A percentile compares a stretch with the other conserved stretches of the same genome.
phyloP scores from a whole-genome alignment of 805 yeast genomes.

The Yamadazyma tumulicola region DNA sequence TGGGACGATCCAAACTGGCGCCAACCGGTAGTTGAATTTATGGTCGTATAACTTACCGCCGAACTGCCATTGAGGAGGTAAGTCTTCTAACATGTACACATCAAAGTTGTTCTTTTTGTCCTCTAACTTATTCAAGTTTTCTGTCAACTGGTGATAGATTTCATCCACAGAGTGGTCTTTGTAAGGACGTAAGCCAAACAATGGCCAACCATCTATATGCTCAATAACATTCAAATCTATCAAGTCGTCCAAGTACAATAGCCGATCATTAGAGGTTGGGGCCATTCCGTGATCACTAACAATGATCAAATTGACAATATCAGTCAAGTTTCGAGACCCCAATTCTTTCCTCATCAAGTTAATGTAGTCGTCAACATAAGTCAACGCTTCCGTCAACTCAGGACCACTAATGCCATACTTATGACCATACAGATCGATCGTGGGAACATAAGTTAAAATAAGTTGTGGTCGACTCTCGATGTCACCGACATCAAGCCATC shows the following conservation, averaged over 20 bases:
- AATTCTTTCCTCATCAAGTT: constrained; percentile 48
- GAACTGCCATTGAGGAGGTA: constrained; percentile 53
- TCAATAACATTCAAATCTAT: constrained; percentile 53
- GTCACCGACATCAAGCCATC: constrained; percentile 61
- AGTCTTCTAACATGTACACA: constrained; percentile 52
- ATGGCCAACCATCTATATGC: constrained; percentile 82
- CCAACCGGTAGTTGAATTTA: constrained; percentile 57
- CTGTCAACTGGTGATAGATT: constrained; percentile 41
- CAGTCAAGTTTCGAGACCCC: constrained; percentile 50
- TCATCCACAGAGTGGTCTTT: constrained; percentile 36
- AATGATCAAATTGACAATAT: constrained; percentile 68
- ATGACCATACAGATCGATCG: constrained; percentile 78
- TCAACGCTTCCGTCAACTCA: constrained; percentile 51
- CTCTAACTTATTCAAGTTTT: constrained; percentile 15
- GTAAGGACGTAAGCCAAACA: constrained; percentile 68
- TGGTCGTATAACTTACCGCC: constrained; percentile 38
- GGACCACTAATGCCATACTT: constrained; percentile 63
- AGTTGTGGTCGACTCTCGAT: constrained; percentile 65
- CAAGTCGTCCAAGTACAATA: constrained; percentile 70
- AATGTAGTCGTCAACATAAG: constrained; percentile 64
- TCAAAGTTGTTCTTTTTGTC: constrained; percentile 30
- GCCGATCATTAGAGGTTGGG: constrained; percentile 68
- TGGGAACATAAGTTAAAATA: constrained; percentile 74
- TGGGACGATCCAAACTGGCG: constrained; percentile 85
- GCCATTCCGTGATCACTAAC: constrained; percentile 96